Conservation (phyloP, 2,329 filamentous ascomycete species). For the Paraconiothyrium sp. region DNA sequence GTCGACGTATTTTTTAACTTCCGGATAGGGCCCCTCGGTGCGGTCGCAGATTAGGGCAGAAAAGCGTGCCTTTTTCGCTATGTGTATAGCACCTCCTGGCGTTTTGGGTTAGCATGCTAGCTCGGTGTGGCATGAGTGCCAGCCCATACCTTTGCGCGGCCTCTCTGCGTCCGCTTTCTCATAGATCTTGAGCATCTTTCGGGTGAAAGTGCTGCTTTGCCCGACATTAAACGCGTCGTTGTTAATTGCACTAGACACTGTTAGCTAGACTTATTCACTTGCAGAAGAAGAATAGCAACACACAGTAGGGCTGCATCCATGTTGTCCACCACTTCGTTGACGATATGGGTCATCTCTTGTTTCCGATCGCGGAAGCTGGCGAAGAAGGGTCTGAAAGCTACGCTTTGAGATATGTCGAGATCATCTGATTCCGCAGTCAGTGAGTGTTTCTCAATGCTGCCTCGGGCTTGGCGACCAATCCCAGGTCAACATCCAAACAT, state of each 20-base stretch:
- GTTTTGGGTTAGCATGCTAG: neutral
- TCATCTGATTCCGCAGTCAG: neutral
- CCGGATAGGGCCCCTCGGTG: neutral
- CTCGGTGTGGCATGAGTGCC: neutral
- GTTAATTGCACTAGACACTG: conserved; percentile 1
- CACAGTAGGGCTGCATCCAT: neutral
- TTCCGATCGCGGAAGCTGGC: conserved; percentile 4
- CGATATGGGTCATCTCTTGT: conserved; percentile 1
- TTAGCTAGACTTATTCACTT: neutral
- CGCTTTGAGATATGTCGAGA: conserved; percentile 4
- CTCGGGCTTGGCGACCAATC: too few species aligned
- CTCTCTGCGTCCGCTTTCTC: neutral
- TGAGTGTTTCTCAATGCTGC: too few species aligned
- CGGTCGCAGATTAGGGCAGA: neutral
- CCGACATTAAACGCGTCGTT: conserved; percentile 15
- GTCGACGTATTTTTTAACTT: conserved; percentile 8
- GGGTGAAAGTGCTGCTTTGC: neutral
- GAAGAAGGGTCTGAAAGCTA: conserved; percentile 6
- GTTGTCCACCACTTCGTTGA: neutral
- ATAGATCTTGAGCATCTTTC: conserved; percentile 10
- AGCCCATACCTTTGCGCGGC: neutral
- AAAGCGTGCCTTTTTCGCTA: neutral
- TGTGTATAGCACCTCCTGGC: conserved; percentile 1
- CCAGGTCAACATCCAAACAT: neutral
- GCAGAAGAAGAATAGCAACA: neutral